phyloP scores from a whole-genome alignment of 305 asterid species.

The Petunia hybrid region DNA sequence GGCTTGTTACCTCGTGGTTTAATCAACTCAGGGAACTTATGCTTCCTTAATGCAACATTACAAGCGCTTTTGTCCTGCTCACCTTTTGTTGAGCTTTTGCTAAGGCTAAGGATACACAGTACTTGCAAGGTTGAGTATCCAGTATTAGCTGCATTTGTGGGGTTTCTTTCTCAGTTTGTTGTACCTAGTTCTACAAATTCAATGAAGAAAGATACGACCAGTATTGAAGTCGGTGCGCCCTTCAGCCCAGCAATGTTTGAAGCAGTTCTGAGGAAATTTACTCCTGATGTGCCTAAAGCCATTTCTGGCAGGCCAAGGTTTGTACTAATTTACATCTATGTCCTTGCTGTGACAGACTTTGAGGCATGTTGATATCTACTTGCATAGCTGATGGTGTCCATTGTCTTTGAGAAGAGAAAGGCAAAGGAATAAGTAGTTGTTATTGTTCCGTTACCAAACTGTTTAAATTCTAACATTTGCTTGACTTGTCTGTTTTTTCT shows the following conservation, averaged over 20 bases:
- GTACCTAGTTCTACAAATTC: constrained; percentile 53
- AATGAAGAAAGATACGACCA: constrained; percentile 60
- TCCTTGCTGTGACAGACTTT: constrained; percentile 7
- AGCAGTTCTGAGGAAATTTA: constrained; percentile 70
- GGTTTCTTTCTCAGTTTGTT: constrained; percentile 71
- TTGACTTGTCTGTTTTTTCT: background rate
- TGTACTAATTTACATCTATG: constrained; percentile 36
- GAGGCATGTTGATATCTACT: constrained; percentile 2
- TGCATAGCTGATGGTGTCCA: background rate
- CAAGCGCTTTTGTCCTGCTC: constrained; percentile 93
- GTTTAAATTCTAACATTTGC: background rate
- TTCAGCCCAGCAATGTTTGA: constrained; percentile 83
- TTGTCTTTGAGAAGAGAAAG: background rate
- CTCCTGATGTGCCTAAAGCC: constrained; percentile 78
- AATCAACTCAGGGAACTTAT: constrained; percentile 85
- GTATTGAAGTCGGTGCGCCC: constrained; percentile 67
- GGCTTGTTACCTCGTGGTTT: constrained; percentile 85
- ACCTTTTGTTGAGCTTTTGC: constrained; percentile 82
- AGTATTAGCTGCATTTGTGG: constrained; percentile 74
- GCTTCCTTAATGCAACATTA: constrained; percentile 92
- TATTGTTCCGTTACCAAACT: constrained; percentile 21
- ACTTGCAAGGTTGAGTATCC: constrained; percentile 76
- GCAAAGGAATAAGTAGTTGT: background rate
- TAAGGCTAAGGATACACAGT: constrained; percentile 55
- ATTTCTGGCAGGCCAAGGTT: constrained; percentile 80